These are phyloP conservation scores for Argentina anserina DNA, from an alignment of 306 rosid species.

Conservation along the genomic window DNA sequence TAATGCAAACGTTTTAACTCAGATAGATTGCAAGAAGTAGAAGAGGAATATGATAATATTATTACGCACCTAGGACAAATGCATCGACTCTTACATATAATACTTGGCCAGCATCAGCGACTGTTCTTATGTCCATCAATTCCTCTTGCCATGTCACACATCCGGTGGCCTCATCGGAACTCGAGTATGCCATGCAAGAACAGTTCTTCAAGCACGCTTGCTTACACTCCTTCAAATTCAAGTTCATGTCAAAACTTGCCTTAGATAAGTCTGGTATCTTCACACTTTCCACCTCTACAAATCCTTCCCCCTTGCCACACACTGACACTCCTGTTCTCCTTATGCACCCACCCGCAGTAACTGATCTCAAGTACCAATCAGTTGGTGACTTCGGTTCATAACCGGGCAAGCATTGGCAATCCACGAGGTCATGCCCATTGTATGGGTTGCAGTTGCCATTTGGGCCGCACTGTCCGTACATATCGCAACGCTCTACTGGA, in stretches of 20 bases:
- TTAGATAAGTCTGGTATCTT: slow-evolving; percentile 46
- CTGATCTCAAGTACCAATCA: slow-evolving; percentile 35
- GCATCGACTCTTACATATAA: slow-evolving; percentile 46
- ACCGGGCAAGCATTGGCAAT: slow-evolving; percentile 51
- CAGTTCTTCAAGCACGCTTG: slow-evolving; percentile 43
- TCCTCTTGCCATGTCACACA: slow-evolving; percentile 52
- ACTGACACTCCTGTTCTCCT: slow-evolving; percentile 24
- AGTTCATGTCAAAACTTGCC: slow-evolving; percentile 23
- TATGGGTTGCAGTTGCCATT: slow-evolving; percentile 41
- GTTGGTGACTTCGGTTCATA: slow-evolving; percentile 34
- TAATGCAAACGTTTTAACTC: neutral
- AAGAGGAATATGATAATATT: too few relatives aligned
- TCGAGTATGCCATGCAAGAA: slow-evolving; percentile 44
- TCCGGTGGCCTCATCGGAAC: slow-evolving; percentile 40
- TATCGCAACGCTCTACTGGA: slow-evolving; percentile 33
- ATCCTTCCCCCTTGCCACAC: slow-evolving; percentile 59
- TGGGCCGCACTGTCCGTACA: slow-evolving; percentile 39
- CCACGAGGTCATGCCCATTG: neutral
- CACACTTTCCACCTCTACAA: slow-evolving; percentile 27
- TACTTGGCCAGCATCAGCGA: slow-evolving; percentile 34
- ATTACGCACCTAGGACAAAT: slow-evolving; percentile 9
- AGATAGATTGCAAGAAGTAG: neutral
- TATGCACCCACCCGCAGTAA: slow-evolving; percentile 48
- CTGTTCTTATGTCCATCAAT: slow-evolving; percentile 40
- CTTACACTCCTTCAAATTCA: slow-evolving; percentile 30